Base-by-base conservation (phyloP, 1,139 yeast genomes). In the Blastobotrys malaysiensis region DNA sequence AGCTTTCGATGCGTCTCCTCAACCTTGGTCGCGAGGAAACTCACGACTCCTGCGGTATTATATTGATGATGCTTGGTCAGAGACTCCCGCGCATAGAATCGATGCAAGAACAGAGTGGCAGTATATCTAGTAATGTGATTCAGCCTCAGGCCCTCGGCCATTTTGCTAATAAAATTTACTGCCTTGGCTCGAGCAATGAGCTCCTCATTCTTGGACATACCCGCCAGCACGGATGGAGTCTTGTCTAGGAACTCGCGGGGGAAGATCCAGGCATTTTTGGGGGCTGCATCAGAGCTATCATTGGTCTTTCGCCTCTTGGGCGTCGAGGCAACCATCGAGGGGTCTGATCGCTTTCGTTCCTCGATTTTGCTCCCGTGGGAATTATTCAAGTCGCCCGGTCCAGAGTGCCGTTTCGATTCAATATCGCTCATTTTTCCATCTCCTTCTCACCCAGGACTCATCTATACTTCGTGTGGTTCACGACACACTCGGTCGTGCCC, bases 11-110 rank as follows among this genome's bases (percentile, higher is more conserved):
- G 73, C 22, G 78, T 71, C 56, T 80, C 84, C 54, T 79, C 82
- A 7, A 78, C 73, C 57, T 80, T 80, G 52, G 80, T 73, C 1
- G 83, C 82, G 22, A 80, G 66, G 61, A 80, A 79, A 27, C 80
- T 60, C 36, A 78, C 68, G 1, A 82, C 74, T 0, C 80, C 82
- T 0, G 76, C 82, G 27, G 76, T 71, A 54, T 79, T 62, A 55
- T 72, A 75, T 51, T 68, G 68, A 57, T 79, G 83, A 59, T 68
- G 70, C 44, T 67, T 48, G 18, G 66, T 66, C 47, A 78, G 59
- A 20, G 77, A 73, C 54, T 69, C 66, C 45, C 80, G 67, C 73
- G 77, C 73, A 61, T 77, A 80, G 64, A 77, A 80, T 52, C 84
- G 68, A 57, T 80, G 84, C 53, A 78, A 69, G 57, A 72, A 76